Evolutionary conservation across 768 basidiomycete species (phyloP), one percentile per base, ranked within the genome.

Genomic region (Zangia roseola): DNA sequence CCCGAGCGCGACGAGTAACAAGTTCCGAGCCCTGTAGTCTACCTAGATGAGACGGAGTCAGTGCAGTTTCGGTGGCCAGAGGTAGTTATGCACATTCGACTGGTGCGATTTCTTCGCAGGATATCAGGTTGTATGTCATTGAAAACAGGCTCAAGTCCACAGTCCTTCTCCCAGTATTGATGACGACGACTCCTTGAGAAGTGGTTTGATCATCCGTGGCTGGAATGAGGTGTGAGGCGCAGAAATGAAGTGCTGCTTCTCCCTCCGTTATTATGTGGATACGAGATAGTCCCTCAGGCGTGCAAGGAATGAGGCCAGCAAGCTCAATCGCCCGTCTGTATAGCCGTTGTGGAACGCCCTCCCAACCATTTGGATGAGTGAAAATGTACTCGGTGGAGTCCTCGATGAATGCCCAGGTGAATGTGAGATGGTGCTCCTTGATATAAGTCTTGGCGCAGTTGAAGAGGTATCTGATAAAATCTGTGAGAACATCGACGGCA

Each of bases 1-100:
- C 49, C 1, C 58, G 54, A 2, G 75, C 75, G 31, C 70, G 67
- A 10, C 70, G 66, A 19, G 65, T 76, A 14, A 79, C 75, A 51
- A 74, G 77, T 1, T 75, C 67, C 0, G 78, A 78, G 17, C 78
- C 78, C 38, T 71, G 63, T 39, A 78, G 69, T 24, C 69, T 67
- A 60, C 75, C 76, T 78, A 37, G 14, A 21, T 23, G 14, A 9
- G 1, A 17, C 17, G 34, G 24, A 45, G 19, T 30, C 9, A 10
- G 25, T 16, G n/a, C 30, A 13, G n/a, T 25, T 33, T 24, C 38
- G 10, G 23, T 25, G 3, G 17, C 19, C 2, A 2, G 3, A 1
- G 10, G 17, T 8, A 31, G 7, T n/a, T 16, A 6, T 40, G 10
- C 49, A 65, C 68, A 68, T 23, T 62, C 64, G 42, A 61, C 56